phyloP scores from a whole-genome alignment of 2,329 filamentous ascomycete genomes.

The Fusarium stilboides region DNA sequence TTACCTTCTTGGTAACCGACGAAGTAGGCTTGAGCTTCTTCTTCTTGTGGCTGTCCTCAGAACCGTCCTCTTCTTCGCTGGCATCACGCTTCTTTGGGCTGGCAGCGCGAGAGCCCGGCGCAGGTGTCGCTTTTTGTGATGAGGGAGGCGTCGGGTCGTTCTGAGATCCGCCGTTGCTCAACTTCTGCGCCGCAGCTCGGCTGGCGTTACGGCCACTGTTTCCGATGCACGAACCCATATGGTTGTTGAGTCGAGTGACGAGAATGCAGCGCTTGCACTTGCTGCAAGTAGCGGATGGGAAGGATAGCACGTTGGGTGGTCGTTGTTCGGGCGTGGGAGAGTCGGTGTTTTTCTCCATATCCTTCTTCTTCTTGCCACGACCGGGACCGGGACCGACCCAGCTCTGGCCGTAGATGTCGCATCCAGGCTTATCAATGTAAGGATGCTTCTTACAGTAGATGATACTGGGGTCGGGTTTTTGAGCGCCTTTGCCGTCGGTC shows the following conservation, averaged over 20 bases:
- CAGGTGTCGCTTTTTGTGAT: conserved; percentile 74
- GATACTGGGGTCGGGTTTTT: conserved; percentile 75
- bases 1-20: conserved; percentile 66
- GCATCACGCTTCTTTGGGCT: conserved; percentile 72
- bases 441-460: conserved; percentile 86
- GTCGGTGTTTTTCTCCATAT: conserved; percentile 74
- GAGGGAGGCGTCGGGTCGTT: conserved; percentile 72
- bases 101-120: conserved; percentile 66
- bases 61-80: conserved; percentile 70
- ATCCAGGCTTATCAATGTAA: conserved; percentile 81
- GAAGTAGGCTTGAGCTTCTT: conserved; percentile 67
- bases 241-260: conserved; percentile 76
- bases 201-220: conserved; percentile 76
- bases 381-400: conserved; percentile 81
- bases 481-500: conserved; percentile 77
- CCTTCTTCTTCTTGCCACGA: conserved; percentile 85
- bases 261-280: conserved; percentile 77
- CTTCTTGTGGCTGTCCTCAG: conserved; percentile 68
- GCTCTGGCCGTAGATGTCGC: conserved; percentile 87
- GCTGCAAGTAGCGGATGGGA: conserved; percentile 76
- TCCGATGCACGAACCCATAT: conserved; percentile 78
- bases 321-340: conserved; percentile 67
- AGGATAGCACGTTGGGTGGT: conserved; percentile 74
- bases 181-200: conserved; percentile 73
- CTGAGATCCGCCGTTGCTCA: conserved; percentile 71